phyloP scores from a whole-genome alignment of 2,329 filamentous ascomycete genomes.

The Penicillium brasilianum region DNA sequence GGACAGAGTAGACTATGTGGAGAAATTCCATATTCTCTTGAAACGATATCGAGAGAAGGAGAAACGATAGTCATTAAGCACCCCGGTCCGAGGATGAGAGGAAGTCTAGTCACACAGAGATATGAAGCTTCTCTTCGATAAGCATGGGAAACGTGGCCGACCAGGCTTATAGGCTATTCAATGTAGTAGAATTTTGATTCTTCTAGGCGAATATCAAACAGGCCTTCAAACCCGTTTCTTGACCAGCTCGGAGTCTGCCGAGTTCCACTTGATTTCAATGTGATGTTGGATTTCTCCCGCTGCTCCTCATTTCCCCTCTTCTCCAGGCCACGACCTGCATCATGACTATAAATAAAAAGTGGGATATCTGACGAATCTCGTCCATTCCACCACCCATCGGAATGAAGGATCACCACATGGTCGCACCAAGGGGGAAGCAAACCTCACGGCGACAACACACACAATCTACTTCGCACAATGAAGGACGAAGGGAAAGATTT shows the following conservation, averaged over 20 bases:
- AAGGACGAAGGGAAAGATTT: not conserved
- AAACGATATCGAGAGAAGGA: not conserved
- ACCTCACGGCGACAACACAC: not conserved
- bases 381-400: conserved; percentile 1
- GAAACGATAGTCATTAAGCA: not conserved
- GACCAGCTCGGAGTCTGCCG: conserved; percentile 13
- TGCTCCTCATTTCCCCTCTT: not conserved
- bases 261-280: conserved; percentile 5
- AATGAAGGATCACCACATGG: conserved; percentile 3
- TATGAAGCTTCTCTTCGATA: not conserved
- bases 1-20: not conserved
- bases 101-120: not conserved
- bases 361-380: conserved; percentile 6
- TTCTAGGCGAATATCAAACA: not conserved
- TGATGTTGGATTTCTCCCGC: not conserved
- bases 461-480: not conserved
- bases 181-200: not conserved
- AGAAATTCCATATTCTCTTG: not conserved
- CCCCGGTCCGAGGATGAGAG: too few relatives aligned
- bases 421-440: conserved; percentile 2
- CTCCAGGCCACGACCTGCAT: not conserved
- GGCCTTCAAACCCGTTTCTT: not conserved
- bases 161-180: not conserved
- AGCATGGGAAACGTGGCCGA: not conserved
- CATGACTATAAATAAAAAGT: not conserved